A percentile compares a stretch with the other conserved stretches of the same genome.
Evolutionary conservation across 2,329 filamentous ascomycete species (phyloP).

Genomic region (Hymenotorrendiella dingleyae): DNA sequence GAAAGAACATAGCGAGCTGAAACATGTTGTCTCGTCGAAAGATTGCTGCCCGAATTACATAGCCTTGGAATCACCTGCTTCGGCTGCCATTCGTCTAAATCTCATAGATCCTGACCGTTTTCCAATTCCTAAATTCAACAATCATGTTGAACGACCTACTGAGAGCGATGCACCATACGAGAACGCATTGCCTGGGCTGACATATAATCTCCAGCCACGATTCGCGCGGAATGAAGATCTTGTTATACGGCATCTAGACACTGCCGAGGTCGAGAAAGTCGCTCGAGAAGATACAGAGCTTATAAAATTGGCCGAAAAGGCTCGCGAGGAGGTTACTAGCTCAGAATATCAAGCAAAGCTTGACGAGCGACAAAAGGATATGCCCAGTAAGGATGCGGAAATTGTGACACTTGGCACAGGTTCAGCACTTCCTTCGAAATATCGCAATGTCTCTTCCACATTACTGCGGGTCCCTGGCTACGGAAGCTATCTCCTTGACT

Average conservation of each 20-base stretch:
- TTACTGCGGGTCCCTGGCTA: constrained; percentile 75
- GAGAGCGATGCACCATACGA: constrained; percentile 12
- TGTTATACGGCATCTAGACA: constrained; percentile 44
- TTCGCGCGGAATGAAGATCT: constrained; percentile 37
- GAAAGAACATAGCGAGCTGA: constrained; percentile 48
- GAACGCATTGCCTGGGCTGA: constrained; percentile 21
- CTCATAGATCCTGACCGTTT: constrained; percentile 71
- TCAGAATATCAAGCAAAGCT: constrained; percentile 44
- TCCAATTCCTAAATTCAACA: constrained; percentile 61
- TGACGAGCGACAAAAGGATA: constrained; percentile 50
- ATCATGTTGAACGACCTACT: constrained; percentile 15
- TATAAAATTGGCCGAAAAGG: constrained; percentile 45
- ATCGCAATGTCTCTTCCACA: constrained; percentile 90
- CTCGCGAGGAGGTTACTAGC: constrained; percentile 35
- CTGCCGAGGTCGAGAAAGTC: constrained; percentile 37
- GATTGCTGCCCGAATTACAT: constrained; percentile 74
- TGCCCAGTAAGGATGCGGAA: constrained; percentile 71
- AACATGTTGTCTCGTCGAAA: constrained; percentile 72
- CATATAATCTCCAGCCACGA: constrained; percentile 25
- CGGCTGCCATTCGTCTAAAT: constrained; percentile 62
- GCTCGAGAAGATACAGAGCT: constrained; percentile 35
- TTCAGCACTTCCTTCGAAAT: constrained; percentile 83
- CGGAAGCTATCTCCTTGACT: constrained; percentile 88
- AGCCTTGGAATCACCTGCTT: constrained; percentile 59
- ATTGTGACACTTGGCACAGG: constrained; percentile 87